Evolutionary conservation across 169 alveolate species (phyloP).

Genomic region (Plasmodium inui): DNA sequence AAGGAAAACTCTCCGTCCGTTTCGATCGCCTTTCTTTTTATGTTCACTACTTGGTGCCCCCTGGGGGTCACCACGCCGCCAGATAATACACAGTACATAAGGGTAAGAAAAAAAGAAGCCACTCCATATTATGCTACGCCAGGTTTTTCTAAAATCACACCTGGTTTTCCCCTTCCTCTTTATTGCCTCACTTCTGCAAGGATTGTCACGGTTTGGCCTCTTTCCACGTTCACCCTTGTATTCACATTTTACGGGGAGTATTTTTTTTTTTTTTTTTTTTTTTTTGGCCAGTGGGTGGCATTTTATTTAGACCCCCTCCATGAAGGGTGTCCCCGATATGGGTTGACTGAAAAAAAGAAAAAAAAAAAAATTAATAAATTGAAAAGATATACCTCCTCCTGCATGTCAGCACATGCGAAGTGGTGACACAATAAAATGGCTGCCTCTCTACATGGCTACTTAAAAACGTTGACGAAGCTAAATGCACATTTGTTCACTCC

Average conservation of each 20-base stretch:
- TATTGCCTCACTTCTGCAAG: neutral
- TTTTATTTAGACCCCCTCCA: too few species aligned
- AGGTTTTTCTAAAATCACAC: neutral
- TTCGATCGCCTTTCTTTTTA: neutral
- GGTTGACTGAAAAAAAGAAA: neutral
- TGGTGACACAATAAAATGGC: neutral
- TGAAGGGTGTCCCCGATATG: neutral
- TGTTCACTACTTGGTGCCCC: neutral
- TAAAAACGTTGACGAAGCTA: neutral
- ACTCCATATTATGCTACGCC: neutral
- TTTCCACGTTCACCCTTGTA: neutral
- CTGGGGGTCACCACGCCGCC: neutral
- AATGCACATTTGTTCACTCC: neutral
- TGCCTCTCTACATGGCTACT: neutral
- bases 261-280: conserved; percentile 3
- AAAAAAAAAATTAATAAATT: neutral
- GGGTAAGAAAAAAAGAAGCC: neutral
- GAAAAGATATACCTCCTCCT: neutral
- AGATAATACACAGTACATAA: neutral
- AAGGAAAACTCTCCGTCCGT: neutral
- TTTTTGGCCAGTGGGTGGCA: neutral
- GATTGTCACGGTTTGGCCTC: neutral
- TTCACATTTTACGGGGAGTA: neutral
- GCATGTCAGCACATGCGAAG: neutral
- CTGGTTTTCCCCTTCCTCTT: neutral